phyloP scores from a whole-genome alignment of 2,329 filamentous ascomycete species.

The Bipolaris cookei region DNA sequence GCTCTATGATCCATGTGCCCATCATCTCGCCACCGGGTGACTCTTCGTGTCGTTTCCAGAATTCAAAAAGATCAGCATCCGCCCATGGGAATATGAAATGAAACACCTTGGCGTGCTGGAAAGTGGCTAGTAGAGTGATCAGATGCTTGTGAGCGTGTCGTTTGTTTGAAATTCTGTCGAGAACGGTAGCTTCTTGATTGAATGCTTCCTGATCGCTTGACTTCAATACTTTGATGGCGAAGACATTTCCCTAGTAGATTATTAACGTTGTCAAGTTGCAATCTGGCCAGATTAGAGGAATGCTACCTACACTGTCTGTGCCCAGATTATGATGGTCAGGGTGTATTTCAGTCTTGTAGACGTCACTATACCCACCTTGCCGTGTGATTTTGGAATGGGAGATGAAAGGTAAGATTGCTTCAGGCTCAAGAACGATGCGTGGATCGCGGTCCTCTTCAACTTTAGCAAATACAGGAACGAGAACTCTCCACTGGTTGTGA shows the following conservation, averaged over 20 bases:
- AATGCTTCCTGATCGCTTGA: not conserved
- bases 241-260: not conserved
- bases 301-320: not conserved
- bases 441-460: not conserved
- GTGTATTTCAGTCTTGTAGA: not conserved
- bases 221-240: constrained; percentile 1
- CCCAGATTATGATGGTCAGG: not conserved
- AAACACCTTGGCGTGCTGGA: not conserved
- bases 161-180: not conserved
- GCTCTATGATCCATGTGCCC: constrained; percentile 1
- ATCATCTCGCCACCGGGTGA: not conserved
- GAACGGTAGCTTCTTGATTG: not conserved
- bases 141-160: not conserved
- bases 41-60: not conserved
- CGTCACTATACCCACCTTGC: not conserved
- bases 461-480: not conserved
- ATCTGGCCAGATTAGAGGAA: not conserved
- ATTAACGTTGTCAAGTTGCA: not conserved
- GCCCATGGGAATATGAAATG: constrained; percentile 19
- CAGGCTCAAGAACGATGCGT: not conserved
- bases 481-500: not conserved
- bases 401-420: not conserved
- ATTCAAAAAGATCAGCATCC: constrained; percentile 11
- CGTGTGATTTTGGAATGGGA: not conserved
- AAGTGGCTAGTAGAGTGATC: constrained; percentile 6